Evolutionary conservation across 225 moss, liverwort and hornwort species (phyloP).

Genomic region (Physcomitrium patens): DNA sequence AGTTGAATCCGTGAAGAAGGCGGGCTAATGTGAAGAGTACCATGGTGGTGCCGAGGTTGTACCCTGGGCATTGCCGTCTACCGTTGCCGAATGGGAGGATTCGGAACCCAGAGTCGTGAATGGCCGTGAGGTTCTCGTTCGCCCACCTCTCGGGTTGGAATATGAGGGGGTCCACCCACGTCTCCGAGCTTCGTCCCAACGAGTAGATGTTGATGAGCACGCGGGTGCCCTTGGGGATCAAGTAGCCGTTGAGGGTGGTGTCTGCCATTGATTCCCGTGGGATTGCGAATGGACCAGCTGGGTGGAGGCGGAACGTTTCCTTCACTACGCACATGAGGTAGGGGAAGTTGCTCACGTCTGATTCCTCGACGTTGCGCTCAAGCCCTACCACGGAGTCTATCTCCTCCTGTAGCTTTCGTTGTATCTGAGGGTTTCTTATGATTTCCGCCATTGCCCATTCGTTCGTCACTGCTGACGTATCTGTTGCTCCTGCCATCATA

Average conservation of each 20-base stretch:
- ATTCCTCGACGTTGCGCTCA: neutral
- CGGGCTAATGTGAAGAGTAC: constrained; percentile 26
- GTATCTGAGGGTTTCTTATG: constrained; percentile 25
- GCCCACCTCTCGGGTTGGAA: constrained; percentile 34
- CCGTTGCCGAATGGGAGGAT: constrained; percentile 34
- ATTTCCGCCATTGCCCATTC: constrained; percentile 40
- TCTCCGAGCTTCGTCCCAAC: constrained; percentile 15
- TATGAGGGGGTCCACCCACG: constrained; percentile 1
- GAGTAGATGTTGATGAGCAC: constrained; percentile 33
- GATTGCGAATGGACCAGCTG: constrained; percentile 19
- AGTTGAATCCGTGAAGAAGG: constrained; percentile 27
- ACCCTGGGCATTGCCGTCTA: constrained; percentile 17
- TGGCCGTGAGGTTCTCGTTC: neutral
- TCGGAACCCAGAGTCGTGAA: constrained; percentile 10
- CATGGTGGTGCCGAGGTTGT: constrained; percentile 12
- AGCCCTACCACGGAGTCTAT: constrained; percentile 25
- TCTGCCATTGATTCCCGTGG: constrained; percentile 28
- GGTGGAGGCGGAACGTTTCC: constrained; percentile 41
- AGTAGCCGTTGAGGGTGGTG: constrained; percentile 13
- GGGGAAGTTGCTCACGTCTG: constrained; percentile 6
- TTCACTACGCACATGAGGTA: constrained; percentile 38
- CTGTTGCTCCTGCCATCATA: constrained; percentile 29
- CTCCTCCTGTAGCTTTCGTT: constrained; percentile 22
- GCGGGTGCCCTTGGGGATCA: constrained; percentile 33
- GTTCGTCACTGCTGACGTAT: constrained; percentile 34